Conservation (phyloP, 1,284 basidiomycete genomes). For the Xerocomus nothofagi region DNA sequence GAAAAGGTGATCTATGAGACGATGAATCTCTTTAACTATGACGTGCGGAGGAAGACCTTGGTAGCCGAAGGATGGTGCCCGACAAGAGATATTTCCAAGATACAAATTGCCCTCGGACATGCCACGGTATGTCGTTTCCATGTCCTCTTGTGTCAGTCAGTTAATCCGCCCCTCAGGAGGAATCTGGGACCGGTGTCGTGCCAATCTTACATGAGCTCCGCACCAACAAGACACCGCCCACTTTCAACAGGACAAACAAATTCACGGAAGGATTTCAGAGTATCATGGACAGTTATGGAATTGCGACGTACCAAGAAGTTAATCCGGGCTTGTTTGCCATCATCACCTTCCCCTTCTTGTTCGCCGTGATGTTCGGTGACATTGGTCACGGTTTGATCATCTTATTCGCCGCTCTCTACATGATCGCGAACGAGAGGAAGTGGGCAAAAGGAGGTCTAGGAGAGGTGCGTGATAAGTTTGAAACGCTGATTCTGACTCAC, state of each 20-base stretch:
- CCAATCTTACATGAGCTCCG: constrained; percentile 91
- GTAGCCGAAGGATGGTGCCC: constrained; percentile 99
- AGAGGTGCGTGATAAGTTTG: constrained; percentile 55
- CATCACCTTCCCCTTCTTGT: constrained; percentile 97
- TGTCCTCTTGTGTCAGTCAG: neutral
- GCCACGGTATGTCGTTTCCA: constrained; percentile 68
- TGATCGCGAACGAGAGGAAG: constrained; percentile 86
- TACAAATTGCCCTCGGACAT: constrained; percentile 87
- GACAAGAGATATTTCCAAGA: constrained; percentile 82
- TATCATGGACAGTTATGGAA: constrained; percentile 98
- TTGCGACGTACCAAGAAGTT: constrained; percentile 94
- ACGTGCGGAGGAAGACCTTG: constrained; percentile 90
- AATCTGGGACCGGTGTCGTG: constrained; percentile 89
- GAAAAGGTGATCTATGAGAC: constrained; percentile 97
- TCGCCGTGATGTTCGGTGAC: constrained; percentile 99
- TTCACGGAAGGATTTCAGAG: constrained; percentile 98
- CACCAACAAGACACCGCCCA: constrained; percentile 92
- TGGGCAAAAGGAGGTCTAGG: constrained; percentile 76
- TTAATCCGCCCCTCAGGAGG: constrained; percentile 57
- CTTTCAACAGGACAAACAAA: constrained; percentile 93
- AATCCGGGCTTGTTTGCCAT: constrained; percentile 96
- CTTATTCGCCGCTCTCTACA: constrained; percentile 72
- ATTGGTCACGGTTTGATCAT: constrained; percentile 95
- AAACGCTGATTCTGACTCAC: constrained; percentile 12
- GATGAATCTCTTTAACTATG: constrained; percentile 93